A percentile compares a stretch with the other conserved stretches of the same genome.
Conservation (phyloP, 495 filamentous ascomycete species). For the Aspergillus nanangensis region DNA sequence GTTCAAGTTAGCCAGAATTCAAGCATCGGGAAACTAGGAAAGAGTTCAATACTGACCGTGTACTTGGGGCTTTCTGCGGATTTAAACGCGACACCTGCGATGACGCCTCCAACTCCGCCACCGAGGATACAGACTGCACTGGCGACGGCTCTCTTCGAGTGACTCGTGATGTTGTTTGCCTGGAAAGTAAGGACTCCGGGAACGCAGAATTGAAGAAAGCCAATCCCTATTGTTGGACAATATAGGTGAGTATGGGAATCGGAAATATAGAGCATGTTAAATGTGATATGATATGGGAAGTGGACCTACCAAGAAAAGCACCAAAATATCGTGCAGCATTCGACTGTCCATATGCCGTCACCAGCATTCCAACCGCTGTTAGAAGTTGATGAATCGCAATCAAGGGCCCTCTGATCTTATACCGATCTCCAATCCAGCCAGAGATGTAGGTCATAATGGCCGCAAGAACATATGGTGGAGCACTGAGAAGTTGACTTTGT, state of each 20-base stretch:
- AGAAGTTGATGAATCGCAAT: not conserved
- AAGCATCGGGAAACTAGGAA: not conserved
- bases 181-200: too few species aligned
- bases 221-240: too few species aligned
- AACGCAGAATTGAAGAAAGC: too few species aligned
- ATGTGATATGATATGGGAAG: too few species aligned
- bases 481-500: conserved; percentile 9
- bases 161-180: too few species aligned
- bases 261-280: too few species aligned
- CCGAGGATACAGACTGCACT: too few species aligned
- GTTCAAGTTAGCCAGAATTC: not conserved
- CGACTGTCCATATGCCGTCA: not conserved
- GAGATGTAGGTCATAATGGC: not conserved
- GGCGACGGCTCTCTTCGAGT: too few species aligned
- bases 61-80: not conserved
- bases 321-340: not conserved
- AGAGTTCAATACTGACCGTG: not conserved
- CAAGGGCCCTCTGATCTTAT: not conserved
- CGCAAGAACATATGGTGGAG: conserved; percentile 5
- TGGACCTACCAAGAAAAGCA: not conserved
- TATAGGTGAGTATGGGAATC: too few species aligned
- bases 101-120: not conserved
- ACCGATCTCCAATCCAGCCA: not conserved
- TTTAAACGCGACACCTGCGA: not conserved
- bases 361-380: not conserved